Base-by-base conservation (phyloP, 108 stramenopile genomes). In the Licmophora abbreviata region DNA sequence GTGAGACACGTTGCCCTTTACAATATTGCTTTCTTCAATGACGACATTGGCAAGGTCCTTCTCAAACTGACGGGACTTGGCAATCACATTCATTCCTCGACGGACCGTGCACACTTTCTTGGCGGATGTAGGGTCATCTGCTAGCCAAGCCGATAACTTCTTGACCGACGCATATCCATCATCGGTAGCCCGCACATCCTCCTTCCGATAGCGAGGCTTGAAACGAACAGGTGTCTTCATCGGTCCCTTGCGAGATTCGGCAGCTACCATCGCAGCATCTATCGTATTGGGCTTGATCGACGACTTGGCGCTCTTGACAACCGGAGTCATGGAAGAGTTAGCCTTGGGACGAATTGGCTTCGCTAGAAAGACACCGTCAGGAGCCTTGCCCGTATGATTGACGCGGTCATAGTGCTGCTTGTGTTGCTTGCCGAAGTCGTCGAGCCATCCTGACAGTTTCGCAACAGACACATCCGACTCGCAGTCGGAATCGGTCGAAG, bases 101-200 rank as follows among this genome's bases (percentile, higher is more conserved):
- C 83, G 75, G n/a, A 84, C 53, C 18, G 58, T 60, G n/a, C 56
- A 52, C 23, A 63, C n/a, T 45, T 63, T 69, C 55, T 79, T 79
- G 38, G 73, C 55, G 26, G 79, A 59, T 32, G 81, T 81, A 1
- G 87, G 87, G 50, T 84, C 81, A 51, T 68, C 70, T 23, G 71
- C 73, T 17, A 88, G 68, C 87, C 87, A 88, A 7, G 71, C 54
- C 1, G 83, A 84, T 4, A 88, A 73, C 46, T 82, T 70, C 17
- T 79, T 60, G 6, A 88, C 87, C 3, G 87, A 82, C 11, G 80
- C 80, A 38, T 77, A 64, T 27, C 76, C 73, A 33, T 85, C 72
- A 46, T 88, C 60, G 0, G 87, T 84, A 22, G 87, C 87, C 41
- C 83, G 50, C 0, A 88, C 78, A 5, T 72, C 61, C 37, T 80